These are phyloP conservation scores for Cyberlindnera meyerae DNA, from an alignment of 805 yeast species.

Conservation along the genomic window DNA sequence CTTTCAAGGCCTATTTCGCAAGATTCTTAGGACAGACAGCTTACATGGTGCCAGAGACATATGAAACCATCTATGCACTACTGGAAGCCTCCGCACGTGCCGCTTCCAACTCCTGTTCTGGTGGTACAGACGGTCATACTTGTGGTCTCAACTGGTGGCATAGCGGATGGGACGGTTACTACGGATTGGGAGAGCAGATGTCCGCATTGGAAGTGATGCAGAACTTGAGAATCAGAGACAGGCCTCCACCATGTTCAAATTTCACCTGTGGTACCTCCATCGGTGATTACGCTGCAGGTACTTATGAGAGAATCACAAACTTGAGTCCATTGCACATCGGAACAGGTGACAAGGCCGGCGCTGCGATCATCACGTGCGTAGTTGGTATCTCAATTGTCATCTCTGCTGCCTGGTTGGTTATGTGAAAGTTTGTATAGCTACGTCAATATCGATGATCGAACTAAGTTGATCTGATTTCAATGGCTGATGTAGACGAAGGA, in stretches of 20 bases:
- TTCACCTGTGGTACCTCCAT: constrained; percentile 57
- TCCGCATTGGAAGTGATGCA: constrained; percentile 67
- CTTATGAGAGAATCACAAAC: constrained; percentile 30
- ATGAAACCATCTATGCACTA: constrained; percentile 29
- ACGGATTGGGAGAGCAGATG: constrained; percentile 91
- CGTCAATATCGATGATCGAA: too few relatives aligned
- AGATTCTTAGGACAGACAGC: constrained; percentile 74
- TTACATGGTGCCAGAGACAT: constrained; percentile 55
- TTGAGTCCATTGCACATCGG: constrained; percentile 33
- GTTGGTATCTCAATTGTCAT: constrained; percentile 33
- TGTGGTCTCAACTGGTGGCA: constrained; percentile 82
- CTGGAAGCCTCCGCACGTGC: constrained; percentile 52
- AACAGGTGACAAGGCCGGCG: constrained; percentile 52
- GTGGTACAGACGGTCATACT: constrained; percentile 83
- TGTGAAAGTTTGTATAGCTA: too few relatives aligned
- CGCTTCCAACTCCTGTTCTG: constrained; percentile 79
- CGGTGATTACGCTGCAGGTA: constrained; percentile 62
- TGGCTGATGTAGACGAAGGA: too few relatives aligned
- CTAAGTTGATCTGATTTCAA: too few relatives aligned
- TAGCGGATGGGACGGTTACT: constrained; percentile 63
- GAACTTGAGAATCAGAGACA: constrained; percentile 31
- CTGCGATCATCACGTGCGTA: constrained; percentile 53
- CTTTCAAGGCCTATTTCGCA: constrained; percentile 83
- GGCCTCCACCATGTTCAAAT: constrained; percentile 56
- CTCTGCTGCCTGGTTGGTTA: too few relatives aligned